Evolutionary conservation across 2,329 filamentous ascomycete genomes (phyloP), one percentile per base, ranked within the genome.

Genomic region (Aspergillus ochraceoroseus): DNA sequence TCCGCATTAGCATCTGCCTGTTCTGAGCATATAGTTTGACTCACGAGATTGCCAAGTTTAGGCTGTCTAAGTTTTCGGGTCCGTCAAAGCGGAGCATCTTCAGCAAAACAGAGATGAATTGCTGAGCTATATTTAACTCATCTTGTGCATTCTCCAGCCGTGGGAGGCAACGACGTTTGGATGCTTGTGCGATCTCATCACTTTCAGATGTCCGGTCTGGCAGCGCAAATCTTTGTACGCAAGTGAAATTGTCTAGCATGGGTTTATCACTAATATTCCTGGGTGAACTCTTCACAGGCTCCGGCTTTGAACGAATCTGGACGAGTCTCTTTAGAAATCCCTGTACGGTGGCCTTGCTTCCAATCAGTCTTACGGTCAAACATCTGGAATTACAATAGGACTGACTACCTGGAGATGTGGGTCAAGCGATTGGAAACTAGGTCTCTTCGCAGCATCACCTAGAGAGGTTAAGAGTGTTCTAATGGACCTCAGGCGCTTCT

Each of bases 41-140:
- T 59, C 64, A 81, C 79, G 68, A 55, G 23, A 75, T 62, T 9
- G 68, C 53, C 36, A 61, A 39, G 60, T 70, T 52, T n/a, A 75
- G 47, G 11, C 62, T 64, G 41, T 63, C 56, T 23, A 74, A 38
- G 27, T 60, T 62, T 17, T 50, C 48, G 3, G 52, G 50, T 23
- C 56, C 55, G 29, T 65, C 57, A 22, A 52, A 58, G 13, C 57
- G 62, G 30, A 75, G 52, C 12, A 47, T 62, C 28, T 19, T 39
- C 43, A 51, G 62, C 62, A 43, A 63, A 32, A 31, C 57, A 41
- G 19, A 50, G 48, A 60, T 59, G 19, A 72, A 53, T 14, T 61
- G 50, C 22, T 63, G 57, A 6, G 61, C 43, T 9, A 59, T 32
- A 19, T 49, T 43, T 8, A 38, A 9, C 13, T 41, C 7, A 54